These are phyloP conservation scores for Bruguiera sexangula DNA, from an alignment of 345 rosid genomes.

Conservation along the genomic window DNA sequence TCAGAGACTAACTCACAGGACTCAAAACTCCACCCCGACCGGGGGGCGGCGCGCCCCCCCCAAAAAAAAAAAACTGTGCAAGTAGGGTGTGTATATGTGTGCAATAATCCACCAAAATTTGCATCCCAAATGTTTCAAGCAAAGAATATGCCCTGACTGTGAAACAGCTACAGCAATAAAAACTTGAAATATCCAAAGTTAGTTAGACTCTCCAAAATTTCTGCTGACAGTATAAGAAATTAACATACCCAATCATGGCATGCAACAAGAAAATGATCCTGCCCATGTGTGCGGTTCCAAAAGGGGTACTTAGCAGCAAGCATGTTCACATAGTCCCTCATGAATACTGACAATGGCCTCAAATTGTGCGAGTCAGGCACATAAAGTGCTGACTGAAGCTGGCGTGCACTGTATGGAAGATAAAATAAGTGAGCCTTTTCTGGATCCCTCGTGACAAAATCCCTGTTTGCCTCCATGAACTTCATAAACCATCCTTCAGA, in stretches of 20 bases:
- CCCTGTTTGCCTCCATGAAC: slow-evolving; percentile 63
- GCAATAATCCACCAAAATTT: too few relatives aligned
- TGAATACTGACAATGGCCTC: slow-evolving; percentile 53
- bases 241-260: slow-evolving; percentile 93
- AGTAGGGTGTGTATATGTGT: too few relatives aligned
- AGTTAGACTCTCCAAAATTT: background rate
- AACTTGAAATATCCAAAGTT: background rate
- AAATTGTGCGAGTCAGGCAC: slow-evolving; percentile 63
- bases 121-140: too few relatives aligned
- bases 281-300: slow-evolving; percentile 88
- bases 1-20: too few relatives aligned
- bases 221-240: background rate
- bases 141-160: too few relatives aligned
- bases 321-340: slow-evolving; percentile 61
- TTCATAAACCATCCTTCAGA: slow-evolving; percentile 99
- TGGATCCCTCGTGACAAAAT: slow-evolving; percentile 70
- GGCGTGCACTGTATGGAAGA: slow-evolving; percentile 82
- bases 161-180: background rate
- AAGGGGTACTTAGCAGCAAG: slow-evolving; percentile 76
- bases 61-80: too few relatives aligned
- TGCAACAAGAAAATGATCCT: slow-evolving; percentile 91
- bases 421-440: slow-evolving; percentile 85
- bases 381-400: slow-evolving; percentile 54
- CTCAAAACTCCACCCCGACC: too few relatives aligned
- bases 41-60: too few relatives aligned